phyloP scores from a whole-genome alignment of 208 protist species.

The Trypanosomatidae sp. region DNA sequence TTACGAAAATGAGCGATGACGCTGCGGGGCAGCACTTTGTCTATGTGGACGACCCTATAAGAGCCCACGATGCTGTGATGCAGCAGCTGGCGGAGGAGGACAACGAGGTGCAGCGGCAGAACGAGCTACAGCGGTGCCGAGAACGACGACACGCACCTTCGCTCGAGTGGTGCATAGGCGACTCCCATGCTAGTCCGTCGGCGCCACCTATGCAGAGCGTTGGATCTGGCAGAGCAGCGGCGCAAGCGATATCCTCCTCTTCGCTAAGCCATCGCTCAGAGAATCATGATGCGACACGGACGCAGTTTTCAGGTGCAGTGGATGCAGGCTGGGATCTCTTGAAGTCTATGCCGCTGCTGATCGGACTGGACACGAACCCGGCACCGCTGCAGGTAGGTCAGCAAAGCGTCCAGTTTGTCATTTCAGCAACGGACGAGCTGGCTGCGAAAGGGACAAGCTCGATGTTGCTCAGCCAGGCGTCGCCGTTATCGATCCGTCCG shows the following conservation, averaged over 20 bases:
- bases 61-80: conserved; percentile 42
- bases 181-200: not conserved
- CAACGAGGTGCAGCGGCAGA: conserved; percentile 36
- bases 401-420: too few relatives aligned
- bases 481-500: not conserved
- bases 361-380: not conserved
- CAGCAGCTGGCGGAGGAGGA: conserved; percentile 30
- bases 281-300: not conserved
- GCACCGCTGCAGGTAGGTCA: not conserved
- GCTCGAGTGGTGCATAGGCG: not conserved
- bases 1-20: not conserved
- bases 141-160: conserved; percentile 12
- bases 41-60: conserved; percentile 44
- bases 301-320: not conserved
- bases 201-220: not conserved
- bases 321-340: not conserved
- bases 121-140: conserved; percentile 29
- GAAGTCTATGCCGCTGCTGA: not conserved
- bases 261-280: not conserved
- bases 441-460: not conserved
- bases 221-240: not conserved
- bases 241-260: not conserved
- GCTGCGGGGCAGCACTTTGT: conserved; percentile 8
- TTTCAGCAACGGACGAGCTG: not conserved
- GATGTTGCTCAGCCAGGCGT: too few relatives aligned